A percentile compares a stretch with the other conserved stretches of the same genome.
phyloP scores from a whole-genome alignment of 768 basidiomycete genomes.

The Botryobasidium botryosum region DNA sequence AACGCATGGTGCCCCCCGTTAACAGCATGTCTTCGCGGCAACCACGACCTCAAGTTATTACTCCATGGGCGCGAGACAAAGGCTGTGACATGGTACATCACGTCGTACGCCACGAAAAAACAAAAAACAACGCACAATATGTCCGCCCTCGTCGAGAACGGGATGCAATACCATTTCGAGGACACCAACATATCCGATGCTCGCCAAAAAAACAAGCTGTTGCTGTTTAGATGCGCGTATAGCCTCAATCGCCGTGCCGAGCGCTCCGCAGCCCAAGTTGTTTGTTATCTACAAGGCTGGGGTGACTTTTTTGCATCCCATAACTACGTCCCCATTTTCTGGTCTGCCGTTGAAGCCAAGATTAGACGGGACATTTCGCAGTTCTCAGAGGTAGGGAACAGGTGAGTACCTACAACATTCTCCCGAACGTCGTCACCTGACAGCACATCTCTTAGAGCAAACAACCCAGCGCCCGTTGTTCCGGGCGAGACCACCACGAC shows the following conservation, averaged over 20 bases:
- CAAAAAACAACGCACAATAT: slow-evolving; percentile 22
- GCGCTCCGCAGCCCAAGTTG: slow-evolving; percentile 23
- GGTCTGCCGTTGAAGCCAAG: slow-evolving; percentile 16
- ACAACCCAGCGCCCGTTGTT: not conserved
- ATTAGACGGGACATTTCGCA: slow-evolving; percentile 17
- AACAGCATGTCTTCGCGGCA: slow-evolving; percentile 18
- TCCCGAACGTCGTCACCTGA: not conserved
- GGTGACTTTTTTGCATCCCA: slow-evolving; percentile 25
- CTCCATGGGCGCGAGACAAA: slow-evolving; percentile 23
- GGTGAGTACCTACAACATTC: not conserved
- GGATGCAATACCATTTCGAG: slow-evolving; percentile 18
- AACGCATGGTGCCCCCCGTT: slow-evolving; percentile 19
- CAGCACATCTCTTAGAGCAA: not conserved
- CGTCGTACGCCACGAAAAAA: slow-evolving; percentile 23
- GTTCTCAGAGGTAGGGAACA: not conserved
- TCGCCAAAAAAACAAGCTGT: slow-evolving; percentile 15
- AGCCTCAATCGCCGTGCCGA: slow-evolving; percentile 25
- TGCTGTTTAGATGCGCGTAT: slow-evolving; percentile 22
- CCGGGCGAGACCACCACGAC: not conserved
- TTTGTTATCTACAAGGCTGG: slow-evolving; percentile 30
- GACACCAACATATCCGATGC: slow-evolving; percentile 13
- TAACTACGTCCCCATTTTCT: slow-evolving; percentile 22
- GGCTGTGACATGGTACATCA: slow-evolving; percentile 23
- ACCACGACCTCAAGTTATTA: slow-evolving; percentile 28
- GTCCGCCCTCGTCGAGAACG: slow-evolving; percentile 22